These are phyloP conservation scores for Geotrichum siamense DNA, from an alignment of 1,139 yeast genomes.

Conservation along the genomic window DNA sequence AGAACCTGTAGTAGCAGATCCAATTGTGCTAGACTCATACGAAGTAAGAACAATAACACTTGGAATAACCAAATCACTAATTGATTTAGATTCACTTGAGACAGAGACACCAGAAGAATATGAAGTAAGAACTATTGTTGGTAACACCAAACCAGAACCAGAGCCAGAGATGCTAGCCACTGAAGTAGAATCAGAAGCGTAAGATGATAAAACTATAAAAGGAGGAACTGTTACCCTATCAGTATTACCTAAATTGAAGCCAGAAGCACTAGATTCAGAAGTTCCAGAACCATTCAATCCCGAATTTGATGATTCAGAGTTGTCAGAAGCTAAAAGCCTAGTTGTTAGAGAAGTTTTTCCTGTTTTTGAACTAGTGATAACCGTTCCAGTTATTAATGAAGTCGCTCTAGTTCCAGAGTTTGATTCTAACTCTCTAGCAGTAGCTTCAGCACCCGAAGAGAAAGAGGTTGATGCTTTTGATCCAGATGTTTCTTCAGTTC, in stretches of 20 bases:
- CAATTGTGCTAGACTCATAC: not conserved
- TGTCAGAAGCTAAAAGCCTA: too few relatives aligned
- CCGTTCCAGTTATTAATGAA: too few relatives aligned
- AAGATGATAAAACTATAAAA: constrained; percentile 1
- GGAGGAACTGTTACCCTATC: not conserved
- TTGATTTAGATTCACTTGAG: constrained; percentile 6
- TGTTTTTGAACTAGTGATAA: too few relatives aligned
- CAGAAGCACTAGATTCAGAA: constrained; percentile 1
- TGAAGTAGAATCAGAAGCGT: constrained; percentile 2
- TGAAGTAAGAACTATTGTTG: constrained; percentile 3
- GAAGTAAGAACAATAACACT: constrained; percentile 1
- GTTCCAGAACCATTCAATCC: too few relatives aligned
- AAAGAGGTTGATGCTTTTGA: too few relatives aligned
- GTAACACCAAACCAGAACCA: constrained; percentile 1
- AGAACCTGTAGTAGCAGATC: not conserved
- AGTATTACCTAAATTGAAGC: not conserved
- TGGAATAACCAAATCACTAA: not conserved
- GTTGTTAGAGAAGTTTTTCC: too few relatives aligned
- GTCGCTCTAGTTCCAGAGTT: too few relatives aligned
- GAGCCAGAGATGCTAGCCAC: constrained; percentile 1
- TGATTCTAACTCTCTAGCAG: too few relatives aligned
- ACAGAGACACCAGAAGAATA: not conserved
- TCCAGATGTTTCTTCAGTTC: too few relatives aligned
- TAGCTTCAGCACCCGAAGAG: too few relatives aligned
- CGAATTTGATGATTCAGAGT: too few relatives aligned